Conservation (phyloP, 805 yeast genomes). For the Saturnispora hagleri region DNA sequence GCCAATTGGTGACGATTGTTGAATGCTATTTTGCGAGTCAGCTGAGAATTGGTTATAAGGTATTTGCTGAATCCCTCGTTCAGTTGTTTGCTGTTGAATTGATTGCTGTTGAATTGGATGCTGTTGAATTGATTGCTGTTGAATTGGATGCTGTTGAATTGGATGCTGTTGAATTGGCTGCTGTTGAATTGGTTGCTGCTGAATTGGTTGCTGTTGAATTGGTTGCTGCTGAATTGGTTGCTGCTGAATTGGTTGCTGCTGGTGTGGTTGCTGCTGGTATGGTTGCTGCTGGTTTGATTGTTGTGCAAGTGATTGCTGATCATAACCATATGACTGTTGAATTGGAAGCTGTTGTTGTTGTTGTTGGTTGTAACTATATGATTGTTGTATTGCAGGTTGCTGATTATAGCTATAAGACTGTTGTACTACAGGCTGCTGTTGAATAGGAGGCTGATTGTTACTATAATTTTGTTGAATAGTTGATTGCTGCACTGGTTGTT, state of each 20-base stretch:
- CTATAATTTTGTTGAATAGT: no score
- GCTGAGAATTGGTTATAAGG: conserved; percentile 5
- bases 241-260: conserved; percentile 7
- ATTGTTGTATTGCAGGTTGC: conserved; percentile 11
- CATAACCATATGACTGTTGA: conserved; percentile 6
- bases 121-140: conserved; percentile 2
- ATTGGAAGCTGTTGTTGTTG: conserved; percentile 10
- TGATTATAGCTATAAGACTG: conserved; percentile 13
- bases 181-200: neutral
- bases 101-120: neutral
- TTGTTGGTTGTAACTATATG: conserved; percentile 11
- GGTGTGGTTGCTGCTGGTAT: conserved; percentile 13
- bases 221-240: conserved; percentile 2
- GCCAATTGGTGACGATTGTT: neutral
- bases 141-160: conserved; percentile 2
- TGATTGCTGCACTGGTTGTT: neutral
- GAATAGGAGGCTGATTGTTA: conserved; percentile 10
- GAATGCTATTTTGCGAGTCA: neutral
- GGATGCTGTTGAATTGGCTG: neutral
- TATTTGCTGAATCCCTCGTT: conserved; percentile 4
- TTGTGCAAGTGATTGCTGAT: neutral
- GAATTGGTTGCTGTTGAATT: conserved; percentile 5
- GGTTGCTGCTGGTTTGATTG: conserved; percentile 3
- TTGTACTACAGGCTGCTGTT: conserved; percentile 11
- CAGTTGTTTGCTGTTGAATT: conserved; percentile 6